These are phyloP conservation scores for Spirogloea muscicola DNA, from an alignment of 139 green algal species.

Conservation along the genomic window DNA sequence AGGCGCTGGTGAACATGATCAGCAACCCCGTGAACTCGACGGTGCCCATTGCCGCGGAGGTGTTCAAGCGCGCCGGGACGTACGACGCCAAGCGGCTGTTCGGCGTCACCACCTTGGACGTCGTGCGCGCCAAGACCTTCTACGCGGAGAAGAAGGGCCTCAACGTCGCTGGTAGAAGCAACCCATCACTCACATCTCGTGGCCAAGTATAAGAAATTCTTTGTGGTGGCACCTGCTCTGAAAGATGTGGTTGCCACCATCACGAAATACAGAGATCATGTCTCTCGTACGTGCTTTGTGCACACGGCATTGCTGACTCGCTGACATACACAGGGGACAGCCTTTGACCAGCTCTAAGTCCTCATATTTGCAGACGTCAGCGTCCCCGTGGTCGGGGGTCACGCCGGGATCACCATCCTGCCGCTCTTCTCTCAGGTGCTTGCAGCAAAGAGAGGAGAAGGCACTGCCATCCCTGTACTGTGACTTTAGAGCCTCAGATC, in stretches of 20 bases:
- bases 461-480: too few species aligned
- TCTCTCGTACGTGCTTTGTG: too few species aligned
- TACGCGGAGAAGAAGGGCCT: constrained; percentile 30
- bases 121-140: constrained; percentile 56
- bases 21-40: constrained; percentile 99
- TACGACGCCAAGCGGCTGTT: constrained; percentile 54
- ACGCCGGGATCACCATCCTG: constrained; percentile 95
- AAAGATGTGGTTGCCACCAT: too few species aligned
- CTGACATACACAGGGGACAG: too few species aligned
- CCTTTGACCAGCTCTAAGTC: too few species aligned
- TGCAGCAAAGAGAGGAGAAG: too few species aligned
- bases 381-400: constrained; percentile 93
- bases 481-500: too few species aligned
- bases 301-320: too few species aligned
- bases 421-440: constrained; percentile 84
- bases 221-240: too few species aligned
- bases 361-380: too few species aligned
- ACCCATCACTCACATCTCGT: not conserved
- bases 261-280: too few species aligned
- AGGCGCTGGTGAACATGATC: constrained; percentile 71
- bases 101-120: constrained; percentile 57
- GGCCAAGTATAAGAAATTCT: too few species aligned
- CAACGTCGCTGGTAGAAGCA: constrained; percentile 10
- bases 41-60: constrained; percentile 95
- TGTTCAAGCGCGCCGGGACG: constrained; percentile 62